Percentiles rank a stretch among this genome's conserved stretches.
Conservation (phyloP, 169 alveolate species). For the Plasmodium sp. region DNA sequence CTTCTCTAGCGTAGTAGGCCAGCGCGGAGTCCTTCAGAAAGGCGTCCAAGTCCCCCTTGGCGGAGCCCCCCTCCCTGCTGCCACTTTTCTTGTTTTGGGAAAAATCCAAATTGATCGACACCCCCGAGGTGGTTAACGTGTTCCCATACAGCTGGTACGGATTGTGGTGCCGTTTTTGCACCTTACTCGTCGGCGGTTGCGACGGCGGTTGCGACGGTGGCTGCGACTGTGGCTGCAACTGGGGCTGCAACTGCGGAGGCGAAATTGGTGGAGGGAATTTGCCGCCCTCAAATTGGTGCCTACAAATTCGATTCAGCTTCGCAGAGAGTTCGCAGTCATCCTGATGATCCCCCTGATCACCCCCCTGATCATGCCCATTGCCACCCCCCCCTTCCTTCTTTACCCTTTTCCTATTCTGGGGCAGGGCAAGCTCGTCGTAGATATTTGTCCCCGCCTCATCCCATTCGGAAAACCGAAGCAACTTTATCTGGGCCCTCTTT, state of each 20-base stretch:
- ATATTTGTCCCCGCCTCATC: neutral
- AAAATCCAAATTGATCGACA: conserved; percentile 37
- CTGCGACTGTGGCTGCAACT: neutral
- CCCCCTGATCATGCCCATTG: neutral
- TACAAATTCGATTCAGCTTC: conserved; percentile 14
- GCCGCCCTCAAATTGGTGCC: neutral
- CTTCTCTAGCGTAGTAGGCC: neutral
- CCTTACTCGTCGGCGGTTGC: neutral
- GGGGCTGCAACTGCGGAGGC: neutral
- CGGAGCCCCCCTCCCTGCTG: neutral
- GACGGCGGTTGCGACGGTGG: neutral
- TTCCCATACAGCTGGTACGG: conserved; percentile 37
- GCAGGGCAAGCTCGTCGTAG: neutral
- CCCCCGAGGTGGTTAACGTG: conserved; percentile 10
- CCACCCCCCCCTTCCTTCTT: neutral
- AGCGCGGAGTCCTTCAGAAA: conserved; percentile 16
- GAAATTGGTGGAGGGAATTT: neutral
- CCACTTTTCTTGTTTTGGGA: neutral
- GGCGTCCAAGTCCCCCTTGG: neutral
- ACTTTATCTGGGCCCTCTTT: neutral
- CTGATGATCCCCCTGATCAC: neutral
- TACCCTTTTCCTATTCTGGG: neutral
- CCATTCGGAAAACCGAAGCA: conserved; percentile 12
- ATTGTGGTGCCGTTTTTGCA: conserved; percentile 7
- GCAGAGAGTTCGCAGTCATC: neutral